Conservation (phyloP, 2,329 filamentous ascomycete species). For the Podosphaera leucotricha region DNA sequence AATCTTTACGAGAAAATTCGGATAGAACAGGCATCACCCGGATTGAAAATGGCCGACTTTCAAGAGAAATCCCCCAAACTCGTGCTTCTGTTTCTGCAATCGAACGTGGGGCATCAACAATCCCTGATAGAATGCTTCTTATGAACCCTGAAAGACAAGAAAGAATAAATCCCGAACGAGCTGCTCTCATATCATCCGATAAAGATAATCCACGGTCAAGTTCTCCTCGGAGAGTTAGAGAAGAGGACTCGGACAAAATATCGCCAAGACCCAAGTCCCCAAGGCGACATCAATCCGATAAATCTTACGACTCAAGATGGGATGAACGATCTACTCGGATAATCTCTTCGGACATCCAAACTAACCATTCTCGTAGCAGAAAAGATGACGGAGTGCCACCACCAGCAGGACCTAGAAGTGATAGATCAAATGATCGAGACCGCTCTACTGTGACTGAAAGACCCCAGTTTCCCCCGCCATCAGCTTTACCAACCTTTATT, state of each 20-base stretch:
- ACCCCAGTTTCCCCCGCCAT: slow-evolving; percentile 19
- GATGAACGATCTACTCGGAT: slow-evolving; percentile 12
- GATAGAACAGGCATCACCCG: slow-evolving; percentile 10
- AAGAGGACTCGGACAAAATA: slow-evolving; percentile 11
- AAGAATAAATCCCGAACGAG: slow-evolving; percentile 15
- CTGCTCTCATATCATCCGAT: slow-evolving; percentile 13
- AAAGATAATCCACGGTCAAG: slow-evolving; percentile 11
- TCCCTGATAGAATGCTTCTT: slow-evolving; percentile 9
- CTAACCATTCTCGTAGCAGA: slow-evolving; percentile 7
- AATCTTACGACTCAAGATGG: slow-evolving; percentile 16
- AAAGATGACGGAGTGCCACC: slow-evolving; percentile 9
- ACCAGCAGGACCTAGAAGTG: slow-evolving; percentile 15
- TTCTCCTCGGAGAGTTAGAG: slow-evolving; percentile 13
- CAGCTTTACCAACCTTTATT: slow-evolving; percentile 15
- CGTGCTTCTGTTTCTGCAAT: slow-evolving; percentile 6
- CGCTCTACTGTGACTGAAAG: slow-evolving; percentile 18
- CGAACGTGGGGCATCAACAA: slow-evolving; percentile 9
- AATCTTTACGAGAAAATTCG: slow-evolving; percentile 11
- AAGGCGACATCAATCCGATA: slow-evolving; percentile 20
- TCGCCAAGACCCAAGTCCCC: slow-evolving; percentile 25
- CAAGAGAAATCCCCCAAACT: slow-evolving; percentile 15
- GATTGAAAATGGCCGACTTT: slow-evolving; percentile 11
- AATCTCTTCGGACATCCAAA: slow-evolving; percentile 5
- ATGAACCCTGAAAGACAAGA: slow-evolving; percentile 13
- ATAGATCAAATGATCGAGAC: slow-evolving; percentile 25